Conservation (phyloP, 768 basidiomycete species). For the Macrolepiota albuminosa region DNA sequence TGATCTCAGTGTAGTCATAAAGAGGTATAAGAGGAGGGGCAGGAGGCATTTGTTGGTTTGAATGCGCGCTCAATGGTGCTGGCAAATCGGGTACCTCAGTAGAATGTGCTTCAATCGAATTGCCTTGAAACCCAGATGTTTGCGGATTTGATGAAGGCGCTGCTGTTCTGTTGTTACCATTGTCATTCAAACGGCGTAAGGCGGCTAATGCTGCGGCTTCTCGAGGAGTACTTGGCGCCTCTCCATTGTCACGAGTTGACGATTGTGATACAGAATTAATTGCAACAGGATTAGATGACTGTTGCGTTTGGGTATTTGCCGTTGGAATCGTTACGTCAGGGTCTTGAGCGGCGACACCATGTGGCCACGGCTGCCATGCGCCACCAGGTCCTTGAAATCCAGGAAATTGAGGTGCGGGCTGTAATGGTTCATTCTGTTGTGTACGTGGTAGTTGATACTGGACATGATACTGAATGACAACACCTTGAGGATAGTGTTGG, state of each 20-base stretch:
- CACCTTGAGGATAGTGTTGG: conserved; percentile 33
- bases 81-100: background rate
- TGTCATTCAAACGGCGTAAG: conserved; percentile 40
- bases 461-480: conserved; percentile 62
- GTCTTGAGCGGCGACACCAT: conserved; percentile 4
- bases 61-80: conserved; percentile 2
- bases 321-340: background rate
- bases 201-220: conserved; percentile 67
- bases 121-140: background rate
- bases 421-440: conserved; percentile 27
- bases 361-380: conserved; percentile 61
- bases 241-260: conserved; percentile 5
- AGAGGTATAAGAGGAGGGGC: conserved; percentile 29
- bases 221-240: conserved; percentile 19
- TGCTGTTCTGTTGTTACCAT: conserved; percentile 10
- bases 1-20: conserved; percentile 20
- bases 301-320: conserved; percentile 1
- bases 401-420: conserved; percentile 48
- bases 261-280: background rate
- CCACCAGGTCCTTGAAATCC: conserved; percentile 65
- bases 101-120: background rate
- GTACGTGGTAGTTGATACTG: conserved; percentile 46
- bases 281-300: background rate
- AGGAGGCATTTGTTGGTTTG: conserved; percentile 8
- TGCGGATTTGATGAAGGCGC: conserved; percentile 4